A percentile compares a stretch with the other conserved stretches of the same genome.
Conservation (phyloP, 768 basidiomycete species). For the Paxillus ammoniavirescens region DNA sequence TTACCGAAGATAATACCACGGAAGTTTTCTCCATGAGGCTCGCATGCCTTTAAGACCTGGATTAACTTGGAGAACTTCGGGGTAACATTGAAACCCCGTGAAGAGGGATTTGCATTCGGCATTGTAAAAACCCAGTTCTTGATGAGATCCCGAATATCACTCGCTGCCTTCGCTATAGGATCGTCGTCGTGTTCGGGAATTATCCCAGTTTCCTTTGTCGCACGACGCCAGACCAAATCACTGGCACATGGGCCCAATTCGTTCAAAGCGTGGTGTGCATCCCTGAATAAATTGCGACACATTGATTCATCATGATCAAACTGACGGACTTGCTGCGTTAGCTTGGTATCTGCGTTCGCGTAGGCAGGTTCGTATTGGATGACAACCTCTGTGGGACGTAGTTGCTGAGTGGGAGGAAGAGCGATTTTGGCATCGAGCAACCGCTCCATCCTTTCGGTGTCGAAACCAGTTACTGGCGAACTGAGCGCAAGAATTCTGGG, state of each 20-base stretch:
- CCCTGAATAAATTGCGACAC: conserved; percentile 43
- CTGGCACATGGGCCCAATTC: conserved; percentile 69
- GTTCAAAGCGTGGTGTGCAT: conserved; percentile 43
- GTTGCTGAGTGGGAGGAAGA: conserved; percentile 35
- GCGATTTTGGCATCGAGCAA: conserved; percentile 39
- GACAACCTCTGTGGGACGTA: conserved; percentile 50
- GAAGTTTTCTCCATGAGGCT: conserved; percentile 53
- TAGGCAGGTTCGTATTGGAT: conserved; percentile 48
- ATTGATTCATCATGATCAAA: conserved; percentile 40
- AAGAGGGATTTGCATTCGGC: conserved; percentile 58
- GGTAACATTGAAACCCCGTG: conserved; percentile 63
- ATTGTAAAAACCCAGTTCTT: conserved; percentile 63
- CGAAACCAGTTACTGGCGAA: conserved; percentile 22
- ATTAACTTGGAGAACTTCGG: conserved; percentile 64
- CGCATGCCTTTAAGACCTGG: conserved; percentile 56
- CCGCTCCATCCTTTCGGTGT: conserved; percentile 39
- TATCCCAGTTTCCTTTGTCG: conserved; percentile 36
- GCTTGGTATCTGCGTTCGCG: conserved; percentile 35
- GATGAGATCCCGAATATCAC: conserved; percentile 38
- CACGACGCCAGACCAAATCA: conserved; percentile 67
- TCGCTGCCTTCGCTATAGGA: conserved; percentile 19
- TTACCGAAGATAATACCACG: conserved; percentile 67
- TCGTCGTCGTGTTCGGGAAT: conserved; percentile 37
- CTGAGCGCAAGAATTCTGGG: conserved; percentile 47
- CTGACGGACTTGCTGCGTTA: conserved; percentile 48